Percentiles rank a stretch among this genome's conserved stretches.
phyloP scores from a whole-genome alignment of 2,329 filamentous ascomycete species.

The Colletotrichum sublineola region DNA sequence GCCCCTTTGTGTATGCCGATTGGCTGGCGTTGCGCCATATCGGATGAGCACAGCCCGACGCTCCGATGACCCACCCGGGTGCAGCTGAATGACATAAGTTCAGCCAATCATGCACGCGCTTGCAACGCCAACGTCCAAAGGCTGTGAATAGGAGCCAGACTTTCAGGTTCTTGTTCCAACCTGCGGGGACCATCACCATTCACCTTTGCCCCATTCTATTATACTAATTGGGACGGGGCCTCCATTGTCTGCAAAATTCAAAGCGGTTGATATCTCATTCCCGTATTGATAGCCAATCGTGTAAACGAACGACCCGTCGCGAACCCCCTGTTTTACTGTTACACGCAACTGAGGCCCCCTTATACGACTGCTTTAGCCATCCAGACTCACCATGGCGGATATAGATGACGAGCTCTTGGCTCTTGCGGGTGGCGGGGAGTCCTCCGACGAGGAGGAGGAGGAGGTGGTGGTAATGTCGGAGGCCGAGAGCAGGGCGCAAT shows the following conservation, averaged over 20 bases:
- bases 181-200: conserved; percentile 9
- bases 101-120: conserved; percentile 38
- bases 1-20: conserved; percentile 18
- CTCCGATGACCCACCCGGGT: conserved; percentile 28
- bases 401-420: conserved; percentile 95
- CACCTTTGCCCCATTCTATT: neutral
- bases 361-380: conserved; percentile 22
- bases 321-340: conserved; percentile 2
- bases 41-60: conserved; percentile 32
- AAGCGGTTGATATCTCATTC: neutral
- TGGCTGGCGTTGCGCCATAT: conserved; percentile 27
- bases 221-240: neutral
- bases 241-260: neutral
- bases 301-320: conserved; percentile 6
- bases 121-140: conserved; percentile 31
- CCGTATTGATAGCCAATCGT: conserved; percentile 8
- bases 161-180: conserved; percentile 24
- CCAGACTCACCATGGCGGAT: conserved; percentile 76
- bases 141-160: conserved; percentile 37
- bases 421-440: conserved; percentile 83
- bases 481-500: conserved; percentile 67
- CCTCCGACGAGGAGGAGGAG: conserved; percentile 70
- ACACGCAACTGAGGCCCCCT: neutral
- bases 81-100: conserved; percentile 42
- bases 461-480: conserved; percentile 66